Percentiles rank a stretch among this genome's conserved stretches.
Evolutionary conservation across 306 rosid species (phyloP).

Genomic region (Arachis stenosperma): DNA sequence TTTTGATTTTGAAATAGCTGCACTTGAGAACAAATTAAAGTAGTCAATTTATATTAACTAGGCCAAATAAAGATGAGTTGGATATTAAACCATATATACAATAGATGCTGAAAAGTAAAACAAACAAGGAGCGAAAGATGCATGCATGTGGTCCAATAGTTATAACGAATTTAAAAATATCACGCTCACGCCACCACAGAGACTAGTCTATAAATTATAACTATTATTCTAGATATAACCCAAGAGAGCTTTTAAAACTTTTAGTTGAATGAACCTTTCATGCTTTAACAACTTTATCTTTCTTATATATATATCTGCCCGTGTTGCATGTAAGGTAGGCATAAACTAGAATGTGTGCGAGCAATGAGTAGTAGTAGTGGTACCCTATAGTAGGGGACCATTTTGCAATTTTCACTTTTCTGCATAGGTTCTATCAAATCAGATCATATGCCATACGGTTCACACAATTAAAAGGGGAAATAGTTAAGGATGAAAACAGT

Average conservation of each 20-base stretch:
- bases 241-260: constrained; percentile 16
- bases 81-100: not conserved
- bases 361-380: not conserved
- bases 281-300: constrained; percentile 3
- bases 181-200: constrained; percentile 63
- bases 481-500: not conserved
- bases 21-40: too few species aligned
- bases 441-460: not conserved
- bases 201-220: constrained; percentile 32
- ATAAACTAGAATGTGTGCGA: constrained; percentile 42
- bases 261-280: constrained; percentile 41
- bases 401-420: constrained; percentile 20
- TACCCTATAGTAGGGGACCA: constrained; percentile 44
- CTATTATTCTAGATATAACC: constrained; percentile 35
- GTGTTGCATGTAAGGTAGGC: constrained; percentile 50
- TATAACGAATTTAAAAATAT: constrained; percentile 44
- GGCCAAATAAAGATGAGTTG: not conserved
- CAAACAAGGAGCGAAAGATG: constrained; percentile 24
- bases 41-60: too few species aligned
- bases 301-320: not conserved
- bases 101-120: constrained; percentile 27
- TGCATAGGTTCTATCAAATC: not conserved
- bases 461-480: constrained; percentile 1
- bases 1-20: not conserved
- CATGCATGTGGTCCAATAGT: constrained; percentile 48